These are phyloP conservation scores for Alternaria atra DNA, from an alignment of 2,329 filamentous ascomycete species.

Conservation along the genomic window DNA sequence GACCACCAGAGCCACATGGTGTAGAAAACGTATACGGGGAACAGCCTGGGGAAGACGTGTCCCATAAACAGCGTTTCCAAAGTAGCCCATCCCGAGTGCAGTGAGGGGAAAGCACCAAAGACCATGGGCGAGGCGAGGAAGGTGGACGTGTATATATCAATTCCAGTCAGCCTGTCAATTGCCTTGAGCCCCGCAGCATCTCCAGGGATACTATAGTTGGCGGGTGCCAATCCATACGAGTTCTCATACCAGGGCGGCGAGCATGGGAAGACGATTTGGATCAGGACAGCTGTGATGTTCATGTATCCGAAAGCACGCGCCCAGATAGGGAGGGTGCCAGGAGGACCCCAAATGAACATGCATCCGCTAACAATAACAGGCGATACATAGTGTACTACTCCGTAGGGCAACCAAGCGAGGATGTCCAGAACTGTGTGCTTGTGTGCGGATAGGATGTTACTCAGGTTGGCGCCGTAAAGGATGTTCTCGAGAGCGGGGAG, in stretches of 20 bases:
- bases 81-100: constrained; percentile 89
- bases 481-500: constrained; percentile 95
- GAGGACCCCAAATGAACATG: constrained; percentile 89
- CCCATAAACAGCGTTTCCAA: constrained; percentile 93
- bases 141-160: constrained; percentile 91
- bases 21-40: constrained; percentile 82
- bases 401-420: constrained; percentile 92
- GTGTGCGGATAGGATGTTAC: constrained; percentile 93
- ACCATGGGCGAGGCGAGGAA: constrained; percentile 91
- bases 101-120: constrained; percentile 92
- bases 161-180: constrained; percentile 87
- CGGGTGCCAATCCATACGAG: constrained; percentile 86
- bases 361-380: constrained; percentile 80
- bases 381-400: constrained; percentile 86
- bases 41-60: constrained; percentile 85
- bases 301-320: constrained; percentile 91
- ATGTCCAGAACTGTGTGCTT: constrained; percentile 84
- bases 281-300: constrained; percentile 85
- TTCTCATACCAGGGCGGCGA: constrained; percentile 98
- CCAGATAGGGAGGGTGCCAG: constrained; percentile 84
- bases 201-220: constrained; percentile 89
- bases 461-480: constrained; percentile 92
- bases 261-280: constrained; percentile 91
- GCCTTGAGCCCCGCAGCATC: constrained; percentile 89
- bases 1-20: constrained; percentile 97